These are phyloP conservation scores for Chenopodium quinoa DNA, from an alignment of 148 eudicot genomes.

Conservation along the genomic window DNA sequence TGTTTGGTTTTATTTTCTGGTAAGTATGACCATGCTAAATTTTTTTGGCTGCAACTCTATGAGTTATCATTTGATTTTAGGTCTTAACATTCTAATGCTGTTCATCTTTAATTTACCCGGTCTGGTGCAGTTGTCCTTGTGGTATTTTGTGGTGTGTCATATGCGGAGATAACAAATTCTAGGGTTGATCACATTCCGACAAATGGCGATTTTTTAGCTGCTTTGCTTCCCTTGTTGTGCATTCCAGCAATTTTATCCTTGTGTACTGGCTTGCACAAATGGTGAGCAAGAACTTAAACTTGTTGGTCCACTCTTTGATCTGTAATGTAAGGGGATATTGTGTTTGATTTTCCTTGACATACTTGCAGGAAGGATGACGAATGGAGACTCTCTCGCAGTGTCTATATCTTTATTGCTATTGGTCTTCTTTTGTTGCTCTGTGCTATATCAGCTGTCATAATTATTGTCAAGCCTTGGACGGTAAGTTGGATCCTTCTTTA, in stretches of 20 bases:
- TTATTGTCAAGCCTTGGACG: conserved; percentile 83
- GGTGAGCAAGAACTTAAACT: conserved; percentile 46
- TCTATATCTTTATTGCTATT: conserved; percentile 57
- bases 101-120: neutral
- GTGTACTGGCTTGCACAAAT: conserved; percentile 85
- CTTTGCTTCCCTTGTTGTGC: conserved; percentile 92
- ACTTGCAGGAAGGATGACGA: conserved; percentile 88
- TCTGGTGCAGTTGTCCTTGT: conserved; percentile 71
- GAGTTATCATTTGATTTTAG: conserved; percentile 6
- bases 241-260: conserved; percentile 82
- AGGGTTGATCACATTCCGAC: conserved; percentile 63
- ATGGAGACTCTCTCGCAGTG: conserved; percentile 91
- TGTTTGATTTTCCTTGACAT: conserved; percentile 16
- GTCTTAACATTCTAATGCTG: conserved; percentile 13
- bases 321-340: conserved; percentile 5
- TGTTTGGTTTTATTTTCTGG: conserved; percentile 87
- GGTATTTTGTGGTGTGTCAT: conserved; percentile 87
- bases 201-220: conserved; percentile 86
- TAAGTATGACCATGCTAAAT: conserved; percentile 23
- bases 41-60: neutral
- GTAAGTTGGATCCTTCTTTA: conserved; percentile 41
- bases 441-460: conserved; percentile 89
- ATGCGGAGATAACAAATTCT: conserved; percentile 63
- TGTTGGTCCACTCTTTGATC: conserved; percentile 5
- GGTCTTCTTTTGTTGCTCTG: conserved; percentile 89